Percentiles rank a stretch among this genome's conserved stretches.
phyloP scores from a whole-genome alignment of 441 rosid species.

The Bocquillonia castaneifolia region DNA sequence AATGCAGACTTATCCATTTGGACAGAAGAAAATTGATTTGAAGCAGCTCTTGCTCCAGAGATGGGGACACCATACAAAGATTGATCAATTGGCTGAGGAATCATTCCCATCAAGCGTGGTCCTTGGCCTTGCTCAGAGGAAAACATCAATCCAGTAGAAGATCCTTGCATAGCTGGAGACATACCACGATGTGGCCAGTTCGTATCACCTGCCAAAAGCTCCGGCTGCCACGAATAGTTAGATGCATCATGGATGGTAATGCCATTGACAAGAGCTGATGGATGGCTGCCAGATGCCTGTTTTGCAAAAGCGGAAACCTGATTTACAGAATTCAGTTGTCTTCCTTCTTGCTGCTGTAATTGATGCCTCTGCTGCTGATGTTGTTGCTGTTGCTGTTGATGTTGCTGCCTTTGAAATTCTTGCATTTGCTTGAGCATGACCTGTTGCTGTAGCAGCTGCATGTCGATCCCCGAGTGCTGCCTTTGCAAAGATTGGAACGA shows the following conservation, averaged over 20 bases:
- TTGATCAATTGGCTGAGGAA: constrained; percentile 58
- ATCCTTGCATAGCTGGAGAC: constrained; percentile 47
- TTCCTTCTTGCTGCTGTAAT: constrained; percentile 43
- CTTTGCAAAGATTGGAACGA: constrained; percentile 57
- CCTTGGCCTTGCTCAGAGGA: constrained; percentile 57
- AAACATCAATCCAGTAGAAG: constrained; percentile 49
- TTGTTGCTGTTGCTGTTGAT: constrained; percentile 48
- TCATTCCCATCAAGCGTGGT: constrained; percentile 38
- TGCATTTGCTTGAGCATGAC: constrained; percentile 60
- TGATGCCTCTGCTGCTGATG: constrained; percentile 54
- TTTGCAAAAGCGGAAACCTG: constrained; percentile 45
- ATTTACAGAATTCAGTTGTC: constrained; percentile 46
- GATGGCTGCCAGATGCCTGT: constrained; percentile 38
- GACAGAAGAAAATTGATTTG: constrained; percentile 37
- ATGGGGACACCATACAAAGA: constrained; percentile 64
- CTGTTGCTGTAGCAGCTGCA: constrained; percentile 72
- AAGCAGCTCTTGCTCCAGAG: constrained; percentile 42
- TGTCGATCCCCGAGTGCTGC: constrained; percentile 63
- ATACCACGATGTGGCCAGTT: constrained; percentile 56
- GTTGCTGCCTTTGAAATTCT: constrained; percentile 67
- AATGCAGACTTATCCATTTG: constrained; percentile 46
- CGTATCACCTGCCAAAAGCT: constrained; percentile 42
- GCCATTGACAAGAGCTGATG: constrained; percentile 52
- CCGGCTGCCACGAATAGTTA: constrained; percentile 56
- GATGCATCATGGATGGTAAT: constrained; percentile 59